phyloP scores from a whole-genome alignment of 352 stramenopile species.

The Phytophthora fragariaefolia region DNA sequence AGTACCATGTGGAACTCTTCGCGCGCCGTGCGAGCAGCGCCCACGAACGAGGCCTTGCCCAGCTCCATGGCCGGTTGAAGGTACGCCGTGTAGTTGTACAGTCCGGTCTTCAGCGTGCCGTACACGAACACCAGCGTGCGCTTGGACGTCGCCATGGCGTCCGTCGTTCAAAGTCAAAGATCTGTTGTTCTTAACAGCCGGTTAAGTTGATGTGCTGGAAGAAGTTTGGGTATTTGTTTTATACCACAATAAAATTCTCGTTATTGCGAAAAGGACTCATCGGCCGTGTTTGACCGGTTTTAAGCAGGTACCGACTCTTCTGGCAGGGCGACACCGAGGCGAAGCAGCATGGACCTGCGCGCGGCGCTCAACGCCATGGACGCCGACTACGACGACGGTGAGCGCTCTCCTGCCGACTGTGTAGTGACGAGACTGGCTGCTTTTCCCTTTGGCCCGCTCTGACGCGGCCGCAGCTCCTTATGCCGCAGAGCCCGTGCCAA shows the following conservation, averaged over 20 bases:
- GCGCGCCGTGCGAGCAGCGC: slow-evolving; percentile 42
- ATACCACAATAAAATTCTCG: no score
- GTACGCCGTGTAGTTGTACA: slow-evolving; percentile 80
- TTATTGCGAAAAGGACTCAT: no score
- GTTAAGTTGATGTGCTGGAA: no score
- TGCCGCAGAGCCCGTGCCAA: slow-evolving; percentile 24
- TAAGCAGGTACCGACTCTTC: no score
- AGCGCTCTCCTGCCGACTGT: background rate
- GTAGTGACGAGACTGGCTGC: background rate
- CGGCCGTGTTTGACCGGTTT: no score
- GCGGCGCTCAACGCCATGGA: slow-evolving; percentile 37
- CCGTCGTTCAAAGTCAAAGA: no score
- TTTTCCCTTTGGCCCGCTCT: background rate
- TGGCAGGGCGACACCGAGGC: no score
- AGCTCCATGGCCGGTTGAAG: slow-evolving; percentile 52
- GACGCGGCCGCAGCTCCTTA: background rate
- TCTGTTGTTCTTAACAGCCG: no score
- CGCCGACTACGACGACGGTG: slow-evolving; percentile 31
- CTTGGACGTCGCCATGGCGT: slow-evolving; percentile 16
- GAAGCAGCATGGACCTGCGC: slow-evolving; percentile 30
- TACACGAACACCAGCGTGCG: slow-evolving; percentile 80
- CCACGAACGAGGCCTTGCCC: slow-evolving; percentile 61
- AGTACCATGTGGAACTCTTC: slow-evolving; percentile 70
- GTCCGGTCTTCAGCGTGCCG: slow-evolving; percentile 76
- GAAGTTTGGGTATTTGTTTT: no score